Conservation (phyloP, 208 protist species). For the Trypanosomatidae sp. region DNA sequence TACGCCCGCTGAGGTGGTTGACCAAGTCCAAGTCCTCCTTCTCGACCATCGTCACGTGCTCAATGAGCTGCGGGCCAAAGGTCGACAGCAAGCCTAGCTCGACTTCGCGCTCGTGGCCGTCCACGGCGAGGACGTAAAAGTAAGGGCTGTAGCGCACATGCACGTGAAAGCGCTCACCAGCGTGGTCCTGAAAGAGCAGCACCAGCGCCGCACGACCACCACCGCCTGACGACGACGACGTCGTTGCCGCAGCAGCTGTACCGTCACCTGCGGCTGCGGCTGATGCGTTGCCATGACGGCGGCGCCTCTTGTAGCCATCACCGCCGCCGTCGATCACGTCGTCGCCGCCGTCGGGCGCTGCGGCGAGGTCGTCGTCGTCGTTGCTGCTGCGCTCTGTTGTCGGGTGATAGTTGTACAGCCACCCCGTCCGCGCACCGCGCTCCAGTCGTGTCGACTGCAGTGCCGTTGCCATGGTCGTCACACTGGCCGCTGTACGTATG, state of each 20-base stretch:
- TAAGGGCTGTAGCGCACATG: slow-evolving; percentile 71
- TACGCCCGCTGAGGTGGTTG: slow-evolving; percentile 95
- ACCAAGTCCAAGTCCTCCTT: slow-evolving; percentile 94
- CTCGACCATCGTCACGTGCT: slow-evolving; percentile 66
- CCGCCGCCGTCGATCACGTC: slow-evolving; percentile 3
- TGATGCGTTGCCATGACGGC: not conserved
- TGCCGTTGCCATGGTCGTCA: not conserved
- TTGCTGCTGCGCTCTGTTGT: slow-evolving; percentile 27
- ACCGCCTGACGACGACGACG: no score
- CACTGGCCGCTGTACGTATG: not conserved
- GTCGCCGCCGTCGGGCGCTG: slow-evolving; percentile 6
- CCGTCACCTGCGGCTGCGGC: slow-evolving; percentile 4
- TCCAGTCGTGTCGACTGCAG: slow-evolving; percentile 28
- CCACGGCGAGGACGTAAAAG: slow-evolving; percentile 51
- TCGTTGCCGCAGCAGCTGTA: no score
- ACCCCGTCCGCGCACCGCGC: slow-evolving; percentile 59
- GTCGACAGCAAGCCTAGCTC: slow-evolving; percentile 87
- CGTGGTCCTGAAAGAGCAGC: slow-evolving; percentile 74
- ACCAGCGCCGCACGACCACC: slow-evolving; percentile 32
- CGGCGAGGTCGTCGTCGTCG: no score
- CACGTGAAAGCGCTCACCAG: slow-evolving; percentile 63
- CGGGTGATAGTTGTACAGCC: slow-evolving; percentile 86
- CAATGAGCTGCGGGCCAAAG: slow-evolving; percentile 81
- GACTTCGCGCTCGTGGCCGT: slow-evolving; percentile 89
- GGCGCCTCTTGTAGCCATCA: not conserved